Percentiles rank a stretch among this genome's conserved stretches.
Evolutionary conservation across 352 stramenopile genomes (phyloP).

Genomic region (Phytophthora constricta): DNA sequence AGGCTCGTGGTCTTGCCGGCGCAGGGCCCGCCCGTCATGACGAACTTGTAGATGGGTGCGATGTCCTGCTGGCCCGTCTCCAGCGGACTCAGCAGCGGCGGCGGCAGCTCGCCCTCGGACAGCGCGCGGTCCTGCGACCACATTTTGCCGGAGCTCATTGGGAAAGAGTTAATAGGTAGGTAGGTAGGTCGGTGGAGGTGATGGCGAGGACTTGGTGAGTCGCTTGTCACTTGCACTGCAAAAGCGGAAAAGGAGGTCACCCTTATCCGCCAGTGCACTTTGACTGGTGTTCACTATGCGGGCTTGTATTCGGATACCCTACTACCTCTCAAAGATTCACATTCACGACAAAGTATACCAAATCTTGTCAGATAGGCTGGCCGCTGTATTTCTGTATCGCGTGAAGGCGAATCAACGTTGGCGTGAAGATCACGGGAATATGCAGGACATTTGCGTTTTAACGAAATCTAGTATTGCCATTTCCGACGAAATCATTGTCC

Average conservation of each 20-base stretch:
- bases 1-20: slow-evolving; percentile 96
- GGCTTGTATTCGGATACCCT: not conserved
- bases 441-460: too few species aligned
- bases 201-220: too few species aligned
- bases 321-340: too few species aligned
- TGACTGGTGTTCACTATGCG: not conserved
- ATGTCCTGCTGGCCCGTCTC: slow-evolving; percentile 73
- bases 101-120: slow-evolving; percentile 45
- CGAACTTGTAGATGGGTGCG: slow-evolving; percentile 92
- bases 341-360: not conserved
- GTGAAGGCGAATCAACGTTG: too few species aligned
- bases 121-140: slow-evolving; percentile 64
- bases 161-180: too few species aligned
- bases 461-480: too few species aligned
- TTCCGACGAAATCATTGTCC: too few species aligned
- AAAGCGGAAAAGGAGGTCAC: slow-evolving; percentile 12
- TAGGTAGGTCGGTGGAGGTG: too few species aligned
- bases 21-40: slow-evolving; percentile 95
- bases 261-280: too few species aligned
- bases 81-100: slow-evolving; percentile 71
- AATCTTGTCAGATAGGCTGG: too few species aligned
- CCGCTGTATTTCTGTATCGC: too few species aligned
- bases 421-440: too few species aligned
- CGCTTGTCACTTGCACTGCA: slow-evolving; percentile 7
- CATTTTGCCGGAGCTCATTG: slow-evolving; percentile 50